Percentiles rank a stretch among this genome's conserved stretches.
Evolutionary conservation across 768 basidiomycete genomes (phyloP).

Genomic region (Kwoniella sp.): DNA sequence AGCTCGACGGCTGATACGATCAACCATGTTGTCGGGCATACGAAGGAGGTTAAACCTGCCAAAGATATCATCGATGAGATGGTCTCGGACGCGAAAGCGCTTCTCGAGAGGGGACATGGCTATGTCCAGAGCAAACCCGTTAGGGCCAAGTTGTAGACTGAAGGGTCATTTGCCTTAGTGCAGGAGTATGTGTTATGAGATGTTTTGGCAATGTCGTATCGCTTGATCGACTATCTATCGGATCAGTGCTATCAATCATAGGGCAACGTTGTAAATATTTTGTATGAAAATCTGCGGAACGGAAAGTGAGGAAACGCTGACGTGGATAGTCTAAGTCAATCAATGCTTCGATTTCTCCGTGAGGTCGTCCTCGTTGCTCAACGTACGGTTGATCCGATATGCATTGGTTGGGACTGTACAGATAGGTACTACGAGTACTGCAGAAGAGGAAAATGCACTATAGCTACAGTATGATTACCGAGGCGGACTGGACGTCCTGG

Average conservation of each 20-base stretch:
- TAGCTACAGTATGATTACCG: conserved; percentile 9
- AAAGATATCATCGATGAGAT: conserved; percentile 80
- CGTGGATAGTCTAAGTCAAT: too few species aligned
- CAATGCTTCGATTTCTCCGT: too few species aligned
- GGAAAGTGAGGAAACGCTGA: not conserved
- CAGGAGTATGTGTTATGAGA: too few species aligned
- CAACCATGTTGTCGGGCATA: too few species aligned
- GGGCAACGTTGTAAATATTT: too few species aligned
- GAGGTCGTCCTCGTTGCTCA: not conserved
- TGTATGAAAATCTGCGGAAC: not conserved
- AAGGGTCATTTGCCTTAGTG: too few species aligned
- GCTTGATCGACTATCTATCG: too few species aligned
- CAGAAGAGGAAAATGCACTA: conserved; percentile 14
- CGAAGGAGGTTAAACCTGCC: conserved; percentile 78
- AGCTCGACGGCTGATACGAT: not conserved
- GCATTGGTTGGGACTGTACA: not conserved
- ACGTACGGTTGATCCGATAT: not conserved
- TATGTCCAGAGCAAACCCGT: conserved; percentile 5
- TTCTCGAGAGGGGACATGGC: conserved; percentile 57
- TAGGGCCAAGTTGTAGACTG: conserved; percentile 16
- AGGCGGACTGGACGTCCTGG: not conserved
- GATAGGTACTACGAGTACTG: not conserved
- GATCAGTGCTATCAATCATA: not conserved
- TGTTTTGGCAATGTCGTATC: not conserved
- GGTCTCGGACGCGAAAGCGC: conserved; percentile 71